Base-by-base conservation (phyloP, 2,329 filamentous ascomycete genomes). In the Meredithiella fracta region DNA sequence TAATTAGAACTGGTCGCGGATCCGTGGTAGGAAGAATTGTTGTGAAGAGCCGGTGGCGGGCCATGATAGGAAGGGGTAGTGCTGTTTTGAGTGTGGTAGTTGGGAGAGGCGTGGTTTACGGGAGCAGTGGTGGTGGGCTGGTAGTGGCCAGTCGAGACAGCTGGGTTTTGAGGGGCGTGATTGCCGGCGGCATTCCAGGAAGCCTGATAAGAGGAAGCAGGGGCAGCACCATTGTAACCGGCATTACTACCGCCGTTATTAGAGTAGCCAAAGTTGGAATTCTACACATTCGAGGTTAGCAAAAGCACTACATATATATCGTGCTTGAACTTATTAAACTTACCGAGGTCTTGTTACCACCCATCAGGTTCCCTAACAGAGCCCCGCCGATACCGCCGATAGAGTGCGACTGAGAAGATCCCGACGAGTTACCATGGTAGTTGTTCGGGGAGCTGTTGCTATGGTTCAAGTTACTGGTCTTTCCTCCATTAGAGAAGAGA, bases 211-310 rank as follows among this genome's bases (percentile, higher is more conserved):
- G 77, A 74, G 14, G 74, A 67, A n/a, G 79, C 76, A 11, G 83
- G 83, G 40, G 81, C 78, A 57, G 77, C 72, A 56, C 80, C 82
- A 59, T 70, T 74, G 65, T 85, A 86, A n/a, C 53, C 49, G 38
- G 73, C 72, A 47, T 76, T 75, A 59, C 73, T 65, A 47, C 75
- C 70, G 47, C 73, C 74, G 2, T 72, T 66, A 62, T 76, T 76
- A 22, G 78, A 79, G 65, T 84, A 84, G 31, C 80, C 82, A 64
- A 77, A 86, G 63, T 75, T 77, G 60, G 79, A 73, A 59, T 70
- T 60, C 57, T 47, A 68, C 44, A 55, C 66, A 58, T 3, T 15
- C 15, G 2, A 34, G 5, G 34, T 52, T 40, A 52, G 50, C n/a
- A 15, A 23, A 38, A 11, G n/a, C 17, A 38, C 11, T 26, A n/a